phyloP scores from a whole-genome alignment of 1,284 basidiomycete genomes.

The Rhizopogon parksii region DNA sequence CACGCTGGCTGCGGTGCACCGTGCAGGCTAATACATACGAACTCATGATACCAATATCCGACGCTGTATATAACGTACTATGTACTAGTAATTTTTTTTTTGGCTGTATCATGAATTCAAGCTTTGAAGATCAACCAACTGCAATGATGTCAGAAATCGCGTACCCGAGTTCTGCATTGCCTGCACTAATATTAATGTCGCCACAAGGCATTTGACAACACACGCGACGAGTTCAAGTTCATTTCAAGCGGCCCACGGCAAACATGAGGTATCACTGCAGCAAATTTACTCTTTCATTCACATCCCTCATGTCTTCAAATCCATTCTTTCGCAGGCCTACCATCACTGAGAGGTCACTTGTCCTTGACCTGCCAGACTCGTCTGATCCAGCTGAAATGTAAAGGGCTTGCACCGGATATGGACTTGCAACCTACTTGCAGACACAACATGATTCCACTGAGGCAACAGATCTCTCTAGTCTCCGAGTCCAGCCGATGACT shows the following conservation, averaged over 20 bases:
- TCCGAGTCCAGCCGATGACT: background rate
- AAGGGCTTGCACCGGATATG: background rate
- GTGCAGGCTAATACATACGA: background rate
- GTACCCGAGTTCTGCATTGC: too few relatives aligned
- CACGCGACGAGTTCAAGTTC: too few relatives aligned
- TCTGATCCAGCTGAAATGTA: background rate
- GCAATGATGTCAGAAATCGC: too few relatives aligned
- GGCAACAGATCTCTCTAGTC: too few relatives aligned
- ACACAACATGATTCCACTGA: too few relatives aligned
- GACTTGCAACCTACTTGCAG: background rate
- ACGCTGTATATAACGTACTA: slow-evolving; percentile 4
- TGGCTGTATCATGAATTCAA: background rate
- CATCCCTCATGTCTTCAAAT: background rate
- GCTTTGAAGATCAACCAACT: background rate
- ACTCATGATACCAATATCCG: slow-evolving; percentile 2
- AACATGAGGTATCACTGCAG: background rate
- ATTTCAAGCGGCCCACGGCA: too few relatives aligned
- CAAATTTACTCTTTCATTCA: background rate
- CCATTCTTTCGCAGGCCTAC: background rate
- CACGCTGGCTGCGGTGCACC: slow-evolving; percentile 1
- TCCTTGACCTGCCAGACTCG: background rate
- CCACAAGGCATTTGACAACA: too few relatives aligned
- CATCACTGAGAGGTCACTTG: too few relatives aligned
- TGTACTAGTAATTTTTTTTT: background rate
- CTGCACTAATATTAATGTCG: too few relatives aligned